Conservation (phyloP, 2,329 filamentous ascomycete genomes). For the Alternaria brassicicola region DNA sequence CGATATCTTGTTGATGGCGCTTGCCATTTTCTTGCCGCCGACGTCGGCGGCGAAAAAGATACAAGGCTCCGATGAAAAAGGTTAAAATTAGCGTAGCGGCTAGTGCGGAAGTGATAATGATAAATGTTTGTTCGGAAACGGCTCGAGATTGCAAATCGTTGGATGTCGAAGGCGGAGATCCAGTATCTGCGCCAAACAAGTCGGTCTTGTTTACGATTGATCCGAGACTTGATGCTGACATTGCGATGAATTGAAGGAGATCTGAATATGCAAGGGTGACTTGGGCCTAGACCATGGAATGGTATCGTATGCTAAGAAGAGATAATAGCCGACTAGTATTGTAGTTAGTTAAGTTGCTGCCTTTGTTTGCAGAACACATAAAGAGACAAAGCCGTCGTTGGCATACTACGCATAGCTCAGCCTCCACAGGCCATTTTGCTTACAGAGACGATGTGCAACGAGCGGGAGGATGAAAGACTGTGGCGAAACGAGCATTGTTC, state of each 20-base stretch:
- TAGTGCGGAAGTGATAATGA: conserved; percentile 1
- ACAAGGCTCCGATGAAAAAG: conserved; percentile 1
- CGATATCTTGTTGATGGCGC: conserved; percentile 5
- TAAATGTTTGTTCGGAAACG: neutral
- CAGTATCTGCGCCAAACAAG: neutral
- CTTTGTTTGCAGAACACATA: neutral
- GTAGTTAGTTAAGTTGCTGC: neutral
- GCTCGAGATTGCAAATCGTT: neutral
- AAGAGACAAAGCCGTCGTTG: neutral
- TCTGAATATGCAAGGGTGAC: neutral
- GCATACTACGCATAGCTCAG: neutral
- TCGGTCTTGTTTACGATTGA: neutral
- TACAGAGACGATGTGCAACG: neutral
- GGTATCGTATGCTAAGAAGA: neutral
- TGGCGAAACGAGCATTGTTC: neutral
- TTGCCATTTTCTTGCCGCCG: neutral
- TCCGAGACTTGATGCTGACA: neutral
- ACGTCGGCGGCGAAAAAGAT: neutral
- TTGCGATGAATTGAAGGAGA: neutral
- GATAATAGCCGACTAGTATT: neutral
- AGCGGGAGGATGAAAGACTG: neutral
- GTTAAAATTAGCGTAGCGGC: neutral
- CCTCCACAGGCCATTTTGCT: neutral
- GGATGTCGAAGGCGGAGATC: neutral
- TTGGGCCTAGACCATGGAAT: neutral